Evolutionary conservation across 2,329 filamentous ascomycete species (phyloP), one percentile per base, ranked within the genome.

Genomic region (Zarea fungicola): DNA sequence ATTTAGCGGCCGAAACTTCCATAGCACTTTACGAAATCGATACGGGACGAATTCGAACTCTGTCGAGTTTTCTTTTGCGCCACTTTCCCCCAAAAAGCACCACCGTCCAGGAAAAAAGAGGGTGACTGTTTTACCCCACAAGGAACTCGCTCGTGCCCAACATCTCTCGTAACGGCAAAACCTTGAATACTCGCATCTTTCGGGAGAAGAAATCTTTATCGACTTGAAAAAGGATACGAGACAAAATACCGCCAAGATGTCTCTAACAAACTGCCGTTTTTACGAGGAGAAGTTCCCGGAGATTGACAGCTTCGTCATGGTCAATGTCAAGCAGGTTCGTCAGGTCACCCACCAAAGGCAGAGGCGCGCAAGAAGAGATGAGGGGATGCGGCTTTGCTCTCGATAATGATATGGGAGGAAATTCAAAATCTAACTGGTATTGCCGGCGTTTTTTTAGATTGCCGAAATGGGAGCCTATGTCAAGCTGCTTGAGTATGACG

Each of bases 391-490:
- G 13, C 9, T 22, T 8, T n/a, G 2, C 22, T n/a, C 19, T 31
- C 4, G 18, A 26, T 8, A 16, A 22, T 29, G 42, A 19, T 40
- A n/a, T 25, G 18, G 16, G 2, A 42, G 16, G 11, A 11, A n/a
- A 21, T 7, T 13, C 2, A 18, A 37, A 10, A n/a, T 42, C 39
- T 49, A 43, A 43, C 22, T 28, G 32, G 13, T 8, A 4, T 32
- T n/a, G 22, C 31, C n/a, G n/a, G n/a, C n/a, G n/a, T 2, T 47
- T 44, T 25, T 49, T 42, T 60, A 93, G 87, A 99, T 99, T 67
- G 93, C 93, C 70, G 95, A 99, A 74, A 99, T 99, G 95, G 93
- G 93, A 70, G 93, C 95, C 62, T 99, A 99, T 70, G 95, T 99
- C 65, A 99, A 99, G 76, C 85, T 99, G 49, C 85, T 99, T 61